A percentile compares a stretch with the other conserved stretches of the same genome.
Evolutionary conservation across 441 rosid species (phyloP).

Genomic region (Brassica hybrid): DNA sequence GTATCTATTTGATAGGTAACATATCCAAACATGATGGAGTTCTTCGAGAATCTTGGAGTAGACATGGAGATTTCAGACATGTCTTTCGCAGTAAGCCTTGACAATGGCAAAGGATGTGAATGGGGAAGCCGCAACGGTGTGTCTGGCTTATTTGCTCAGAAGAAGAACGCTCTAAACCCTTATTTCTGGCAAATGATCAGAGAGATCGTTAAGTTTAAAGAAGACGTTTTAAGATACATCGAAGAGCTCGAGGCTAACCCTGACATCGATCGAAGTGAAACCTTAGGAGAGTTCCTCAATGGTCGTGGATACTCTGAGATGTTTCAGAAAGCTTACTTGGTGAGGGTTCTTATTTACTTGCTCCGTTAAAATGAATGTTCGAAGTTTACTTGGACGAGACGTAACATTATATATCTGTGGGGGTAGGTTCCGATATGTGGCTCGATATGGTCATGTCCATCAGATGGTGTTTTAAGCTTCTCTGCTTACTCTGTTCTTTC

Average conservation of each 20-base stretch:
- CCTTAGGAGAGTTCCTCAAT: slow-evolving; percentile 68
- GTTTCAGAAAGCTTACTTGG: slow-evolving; percentile 88
- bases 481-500: slow-evolving; percentile 88
- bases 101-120: slow-evolving; percentile 75
- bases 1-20: slow-evolving; percentile 59
- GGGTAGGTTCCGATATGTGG: slow-evolving; percentile 80
- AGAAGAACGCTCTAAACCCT: slow-evolving; percentile 65
- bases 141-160: slow-evolving; percentile 81
- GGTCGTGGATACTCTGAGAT: slow-evolving; percentile 76
- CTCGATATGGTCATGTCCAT: slow-evolving; percentile 88
- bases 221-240: slow-evolving; percentile 71
- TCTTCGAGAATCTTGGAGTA: slow-evolving; percentile 84
- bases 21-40: slow-evolving; percentile 88
- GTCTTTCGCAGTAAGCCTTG: slow-evolving; percentile 92
- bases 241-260: slow-evolving; percentile 69
- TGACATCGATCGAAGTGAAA: slow-evolving; percentile 61
- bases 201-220: slow-evolving; percentile 76
- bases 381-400: neutral
- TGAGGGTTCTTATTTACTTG: slow-evolving; percentile 38
- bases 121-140: slow-evolving; percentile 94
- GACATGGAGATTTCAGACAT: slow-evolving; percentile 86
- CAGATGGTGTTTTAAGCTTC: slow-evolving; percentile 77
- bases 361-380: neutral
- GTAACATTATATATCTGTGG: slow-evolving; percentile 20
- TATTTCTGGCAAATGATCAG: slow-evolving; percentile 87